phyloP scores from a whole-genome alignment of 768 basidiomycete species.

The Pisolithus tinctorius region DNA sequence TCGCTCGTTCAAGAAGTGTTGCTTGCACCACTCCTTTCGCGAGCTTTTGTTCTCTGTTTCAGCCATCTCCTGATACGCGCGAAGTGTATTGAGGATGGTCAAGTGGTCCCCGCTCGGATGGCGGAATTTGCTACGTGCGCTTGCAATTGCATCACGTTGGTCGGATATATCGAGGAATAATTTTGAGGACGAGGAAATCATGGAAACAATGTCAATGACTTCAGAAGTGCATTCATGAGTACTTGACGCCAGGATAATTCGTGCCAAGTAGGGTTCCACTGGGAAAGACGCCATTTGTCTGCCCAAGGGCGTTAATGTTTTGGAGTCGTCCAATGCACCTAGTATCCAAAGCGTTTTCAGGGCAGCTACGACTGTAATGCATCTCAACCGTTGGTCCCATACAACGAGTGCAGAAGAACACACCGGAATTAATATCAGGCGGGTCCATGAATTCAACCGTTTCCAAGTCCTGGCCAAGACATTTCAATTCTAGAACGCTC shows the following conservation, averaged over 20 bases:
- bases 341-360: constrained; percentile 72
- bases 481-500: constrained; percentile 80
- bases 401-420: constrained; percentile 21
- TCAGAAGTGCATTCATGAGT: constrained; percentile 67
- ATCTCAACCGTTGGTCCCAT: neutral
- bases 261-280: constrained; percentile 78
- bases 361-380: constrained; percentile 47
- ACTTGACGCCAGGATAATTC: constrained; percentile 74
- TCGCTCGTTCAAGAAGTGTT: constrained; percentile 77
- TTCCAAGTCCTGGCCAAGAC: constrained; percentile 73
- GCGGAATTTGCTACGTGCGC: constrained; percentile 70
- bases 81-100: constrained; percentile 79
- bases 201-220: constrained; percentile 76
- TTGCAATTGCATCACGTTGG: constrained; percentile 63
- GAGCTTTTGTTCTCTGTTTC: constrained; percentile 38
- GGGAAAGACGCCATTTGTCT: constrained; percentile 87
- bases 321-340: constrained; percentile 65
- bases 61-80: constrained; percentile 70
- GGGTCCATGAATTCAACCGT: constrained; percentile 84
- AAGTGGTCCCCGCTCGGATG: constrained; percentile 89
- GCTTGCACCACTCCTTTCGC: constrained; percentile 73
- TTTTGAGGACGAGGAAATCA: constrained; percentile 75
- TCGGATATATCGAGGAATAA: constrained; percentile 76
- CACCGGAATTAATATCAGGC: constrained; percentile 71
- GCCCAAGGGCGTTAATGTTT: constrained; percentile 65